phyloP scores from a whole-genome alignment of 1,139 yeast genomes.

The Diutina siamensis region DNA sequence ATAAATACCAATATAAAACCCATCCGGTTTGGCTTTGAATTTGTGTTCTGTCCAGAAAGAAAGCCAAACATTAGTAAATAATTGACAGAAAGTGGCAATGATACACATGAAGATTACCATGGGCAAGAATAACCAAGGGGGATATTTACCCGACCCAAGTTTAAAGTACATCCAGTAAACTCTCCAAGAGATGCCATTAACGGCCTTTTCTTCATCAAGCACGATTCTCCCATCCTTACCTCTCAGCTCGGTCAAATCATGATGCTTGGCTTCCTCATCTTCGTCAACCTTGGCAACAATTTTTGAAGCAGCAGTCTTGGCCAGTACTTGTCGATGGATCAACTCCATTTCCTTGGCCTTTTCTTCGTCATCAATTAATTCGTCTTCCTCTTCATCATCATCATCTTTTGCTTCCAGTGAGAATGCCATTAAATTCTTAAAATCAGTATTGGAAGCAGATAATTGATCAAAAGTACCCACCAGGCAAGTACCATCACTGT shows the following conservation, averaged over 20 bases:
- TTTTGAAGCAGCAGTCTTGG: neutral
- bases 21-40: conserved; percentile 29
- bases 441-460: conserved; percentile 21
- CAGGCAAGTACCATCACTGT: conserved; percentile 25
- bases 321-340: conserved; percentile 4
- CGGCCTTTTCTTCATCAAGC: conserved; percentile 29
- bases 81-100: conserved; percentile 2
- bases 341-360: neutral
- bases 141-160: conserved; percentile 41
- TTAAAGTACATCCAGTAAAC: conserved; percentile 35
- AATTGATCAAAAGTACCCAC: conserved; percentile 27
- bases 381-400: neutral
- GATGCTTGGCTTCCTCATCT: conserved; percentile 13
- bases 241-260: conserved; percentile 10
- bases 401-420: conserved; percentile 7
- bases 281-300: too few relatives aligned
- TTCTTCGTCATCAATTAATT: neutral
- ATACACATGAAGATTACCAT: neutral
- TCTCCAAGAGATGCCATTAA: conserved; percentile 28
- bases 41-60: conserved; percentile 68
- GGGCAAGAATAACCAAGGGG: neutral
- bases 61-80: conserved; percentile 36
- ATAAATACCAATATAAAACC: conserved; percentile 62
- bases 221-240: conserved; percentile 20
- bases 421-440: conserved; percentile 20